These are phyloP conservation scores for Sarocladium kiliense DNA, from an alignment of 2,329 filamentous ascomycete genomes.

Conservation along the genomic window DNA sequence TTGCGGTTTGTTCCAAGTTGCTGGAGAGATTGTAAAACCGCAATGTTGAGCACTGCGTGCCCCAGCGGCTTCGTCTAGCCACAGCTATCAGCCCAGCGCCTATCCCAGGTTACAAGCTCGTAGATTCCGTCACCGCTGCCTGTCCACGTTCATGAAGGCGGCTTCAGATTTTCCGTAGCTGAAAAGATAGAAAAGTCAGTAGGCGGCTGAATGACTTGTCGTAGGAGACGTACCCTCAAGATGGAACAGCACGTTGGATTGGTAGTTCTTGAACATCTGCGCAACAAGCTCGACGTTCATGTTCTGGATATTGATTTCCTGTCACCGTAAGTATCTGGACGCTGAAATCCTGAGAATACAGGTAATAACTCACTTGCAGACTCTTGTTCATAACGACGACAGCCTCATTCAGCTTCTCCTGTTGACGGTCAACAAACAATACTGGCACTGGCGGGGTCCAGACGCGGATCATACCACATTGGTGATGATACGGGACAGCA, in stretches of 20 bases:
- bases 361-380: slow-evolving; percentile 57
- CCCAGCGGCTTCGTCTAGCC: too few species aligned
- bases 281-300: slow-evolving; percentile 98
- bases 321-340: neutral
- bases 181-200: too few species aligned
- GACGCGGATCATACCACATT: slow-evolving; percentile 72
- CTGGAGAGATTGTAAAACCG: too few species aligned
- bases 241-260: slow-evolving; percentile 95
- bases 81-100: too few species aligned
- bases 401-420: slow-evolving; percentile 98
- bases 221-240: slow-evolving; percentile 89
- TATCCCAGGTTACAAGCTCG: too few species aligned
- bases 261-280: slow-evolving; percentile 99
- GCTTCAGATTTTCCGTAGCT: slow-evolving; percentile 82
- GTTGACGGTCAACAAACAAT: neutral
- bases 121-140: too few species aligned
- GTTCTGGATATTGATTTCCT: slow-evolving; percentile 98
- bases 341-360: neutral
- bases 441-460: neutral
- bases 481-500: slow-evolving; percentile 91
- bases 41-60: too few species aligned
- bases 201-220: too few species aligned
- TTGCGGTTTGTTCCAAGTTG: too few species aligned
- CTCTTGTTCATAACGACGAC: slow-evolving; percentile 89
- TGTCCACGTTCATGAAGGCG: slow-evolving; percentile 66